Evolutionary conservation across 306 rosid genomes (phyloP), one percentile per base, ranked within the genome.

Genomic region (Ammopiptanthus mongolicus): DNA sequence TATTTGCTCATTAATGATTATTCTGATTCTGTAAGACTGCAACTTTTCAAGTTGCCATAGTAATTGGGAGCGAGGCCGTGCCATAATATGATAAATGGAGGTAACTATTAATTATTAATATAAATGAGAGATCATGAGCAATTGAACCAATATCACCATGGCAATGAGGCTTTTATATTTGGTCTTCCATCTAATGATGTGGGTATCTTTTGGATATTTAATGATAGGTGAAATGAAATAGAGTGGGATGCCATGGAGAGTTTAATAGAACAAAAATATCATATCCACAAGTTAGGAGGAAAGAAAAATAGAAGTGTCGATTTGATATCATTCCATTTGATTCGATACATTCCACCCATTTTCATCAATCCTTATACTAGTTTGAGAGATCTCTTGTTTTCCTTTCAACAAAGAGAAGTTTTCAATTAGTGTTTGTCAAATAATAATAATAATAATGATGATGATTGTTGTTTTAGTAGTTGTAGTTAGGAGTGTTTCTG

Each of bases 31-130:
- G 11, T 22, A 60, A n/a, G n/a, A n/a, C n/a, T n/a, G n/a, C n/a
- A n/a, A 34, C 69, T 48, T 77, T 76, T 66, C 68, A 28, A 17
- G 36, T 14, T 28, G 69, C 68, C 64, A 33, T 57, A 56, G 13
- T 67, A 22, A 41, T 5, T 10, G 80, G 47, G 8, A 65, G 37
- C 29, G 22, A 51, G 55, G 73, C 58, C n/a, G 31, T 15, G 52
- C 47, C 29, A 57, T 52, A 3, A 52, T 23, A 65, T 25, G 31
- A 15, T 41, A 39, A 65, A 55, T 66, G 8, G 25, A n/a, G n/a
- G n/a, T n/a, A n/a, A n/a, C n/a, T n/a, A n/a, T n/a, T n/a, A n/a
- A n/a, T n/a, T n/a, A n/a, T n/a, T n/a, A n/a, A n/a, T n/a, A n/a
- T n/a, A n/a, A n/a, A n/a, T 23, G 58, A 8, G 41, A 12, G n/a